Evolutionary conservation across 805 yeast genomes (phyloP), one percentile per base, ranked within the genome.

Genomic region (Candida pseudoglaebosa): DNA sequence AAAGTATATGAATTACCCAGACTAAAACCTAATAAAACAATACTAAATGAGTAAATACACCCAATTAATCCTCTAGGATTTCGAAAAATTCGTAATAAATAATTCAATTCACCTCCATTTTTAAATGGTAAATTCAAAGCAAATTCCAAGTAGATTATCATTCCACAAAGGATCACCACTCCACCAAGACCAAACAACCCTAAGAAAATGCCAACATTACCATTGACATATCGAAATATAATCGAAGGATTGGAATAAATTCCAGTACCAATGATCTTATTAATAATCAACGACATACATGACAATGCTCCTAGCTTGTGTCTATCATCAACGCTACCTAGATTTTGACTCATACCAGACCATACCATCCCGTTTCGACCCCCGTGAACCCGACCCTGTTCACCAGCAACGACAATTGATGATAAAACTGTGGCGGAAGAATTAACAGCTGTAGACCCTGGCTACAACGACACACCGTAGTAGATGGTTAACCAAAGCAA

Each of bases 1-100:
- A 80, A 78, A 0, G 84, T 84, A 50, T 73, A 78, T 18, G 80
- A 66, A 48, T 80, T 80, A 2, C 82, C 81, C 5, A 83, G 73
- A 40, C 82, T 74, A 52, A 78, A 77, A 2, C 83, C 81, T 10
- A 80, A 57, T 17, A 78, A 46, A n/a, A 80, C 78, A 41, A 76
- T 70, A 34, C 70, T 71, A 33, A 78, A 71, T 3, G 82, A 73
- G 43, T 67, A 67, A 3, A 63, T 46, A 38, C 68, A 62, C 3
- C 71, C 71, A 26, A 53, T 51, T 17, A 67, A 47, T 7, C 70
- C 66, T 32, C 49, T 49, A 21, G 70, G 68, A 7, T 40, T 30
- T 5, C 51, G 49, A 43, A 64, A 65, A 2, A 62, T 60, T 20
- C 69, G 53, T 16, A 62, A 53, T 28, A 67, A 47, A 47, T 66